Conservation (phyloP, 768 basidiomycete genomes). For the Xanthoconium stramineum region DNA sequence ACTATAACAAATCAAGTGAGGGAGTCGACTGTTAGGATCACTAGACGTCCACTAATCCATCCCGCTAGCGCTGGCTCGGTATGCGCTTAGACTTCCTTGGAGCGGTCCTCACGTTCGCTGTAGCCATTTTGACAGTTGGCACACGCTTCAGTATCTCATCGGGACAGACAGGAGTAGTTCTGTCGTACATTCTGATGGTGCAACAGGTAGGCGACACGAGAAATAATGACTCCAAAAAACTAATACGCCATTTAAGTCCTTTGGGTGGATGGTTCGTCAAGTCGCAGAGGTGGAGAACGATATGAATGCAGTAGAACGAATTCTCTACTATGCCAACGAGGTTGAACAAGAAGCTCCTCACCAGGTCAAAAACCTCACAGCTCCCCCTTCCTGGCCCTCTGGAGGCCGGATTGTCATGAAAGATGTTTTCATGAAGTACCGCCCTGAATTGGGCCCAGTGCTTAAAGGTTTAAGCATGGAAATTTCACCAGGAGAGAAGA, state of each 20-base stretch:
- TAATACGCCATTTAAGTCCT: slow-evolving; percentile 38
- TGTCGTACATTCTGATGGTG: slow-evolving; percentile 78
- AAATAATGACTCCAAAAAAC: not conserved
- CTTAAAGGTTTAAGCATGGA: slow-evolving; percentile 77
- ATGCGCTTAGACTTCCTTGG: slow-evolving; percentile 89
- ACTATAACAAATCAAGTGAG: slow-evolving; percentile 76
- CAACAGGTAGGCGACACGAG: slow-evolving; percentile 53
- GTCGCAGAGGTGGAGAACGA: slow-evolving; percentile 87
- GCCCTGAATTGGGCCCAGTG: slow-evolving; percentile 85
- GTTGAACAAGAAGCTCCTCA: slow-evolving; percentile 83
- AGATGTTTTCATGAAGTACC: slow-evolving; percentile 74
- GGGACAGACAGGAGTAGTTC: slow-evolving; percentile 68
- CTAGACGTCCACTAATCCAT: not conserved
- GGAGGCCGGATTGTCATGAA: slow-evolving; percentile 72
- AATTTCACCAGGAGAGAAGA: slow-evolving; percentile 77
- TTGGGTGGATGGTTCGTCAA: slow-evolving; percentile 76
- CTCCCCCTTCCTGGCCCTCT: slow-evolving; percentile 67
- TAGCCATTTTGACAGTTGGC: slow-evolving; percentile 75
- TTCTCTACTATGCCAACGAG: slow-evolving; percentile 75
- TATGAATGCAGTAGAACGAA: slow-evolving; percentile 88
- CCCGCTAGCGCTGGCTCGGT: slow-evolving; percentile 71
- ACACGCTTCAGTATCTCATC: slow-evolving; percentile 75
- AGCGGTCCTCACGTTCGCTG: slow-evolving; percentile 63
- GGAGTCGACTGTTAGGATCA: not conserved
- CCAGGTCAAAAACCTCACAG: slow-evolving; percentile 56